A percentile compares a stretch with the other conserved stretches of the same genome.
Conservation (phyloP, 2,329 filamentous ascomycete genomes). For the Fusarium compactum region DNA sequence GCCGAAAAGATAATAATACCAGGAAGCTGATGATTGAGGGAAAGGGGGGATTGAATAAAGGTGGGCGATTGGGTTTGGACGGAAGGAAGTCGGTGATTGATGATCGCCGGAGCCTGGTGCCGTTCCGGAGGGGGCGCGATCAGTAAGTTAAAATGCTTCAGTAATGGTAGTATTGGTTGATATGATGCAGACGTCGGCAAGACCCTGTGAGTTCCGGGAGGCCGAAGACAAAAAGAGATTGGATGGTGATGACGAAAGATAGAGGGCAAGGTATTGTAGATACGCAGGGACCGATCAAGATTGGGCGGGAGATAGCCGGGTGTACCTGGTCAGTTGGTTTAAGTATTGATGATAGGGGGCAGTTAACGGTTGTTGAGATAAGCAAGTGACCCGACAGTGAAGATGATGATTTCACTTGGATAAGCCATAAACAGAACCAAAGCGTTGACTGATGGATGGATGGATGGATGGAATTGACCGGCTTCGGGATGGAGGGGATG, state of each 20-base stretch:
- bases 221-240: constrained; percentile 34
- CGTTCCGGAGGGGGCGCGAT: constrained; percentile 35
- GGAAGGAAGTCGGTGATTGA: constrained; percentile 31
- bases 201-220: constrained; percentile 34
- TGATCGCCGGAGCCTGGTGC: constrained; percentile 41
- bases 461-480: constrained; percentile 32
- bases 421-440: constrained; percentile 7
- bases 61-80: constrained; percentile 11
- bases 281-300: constrained; percentile 31
- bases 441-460: constrained; percentile 14
- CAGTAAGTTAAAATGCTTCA: constrained; percentile 14
- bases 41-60: constrained; percentile 11
- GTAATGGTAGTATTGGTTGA: background rate
- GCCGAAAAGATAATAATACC: constrained; percentile 20
- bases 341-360: constrained; percentile 19
- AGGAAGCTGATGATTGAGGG: constrained; percentile 23
- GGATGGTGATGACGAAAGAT: constrained; percentile 34
- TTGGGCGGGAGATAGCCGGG: constrained; percentile 21
- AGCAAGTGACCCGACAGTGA: constrained; percentile 5
- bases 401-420: constrained; percentile 4
- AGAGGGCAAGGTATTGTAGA: constrained; percentile 7
- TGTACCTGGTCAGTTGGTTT: constrained; percentile 13
- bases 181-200: background rate
- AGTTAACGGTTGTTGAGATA: constrained; percentile 20
- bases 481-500: constrained; percentile 32